These are phyloP conservation scores for Cyclotella baltica DNA, from an alignment of 108 stramenopile species.

Conservation along the genomic window DNA sequence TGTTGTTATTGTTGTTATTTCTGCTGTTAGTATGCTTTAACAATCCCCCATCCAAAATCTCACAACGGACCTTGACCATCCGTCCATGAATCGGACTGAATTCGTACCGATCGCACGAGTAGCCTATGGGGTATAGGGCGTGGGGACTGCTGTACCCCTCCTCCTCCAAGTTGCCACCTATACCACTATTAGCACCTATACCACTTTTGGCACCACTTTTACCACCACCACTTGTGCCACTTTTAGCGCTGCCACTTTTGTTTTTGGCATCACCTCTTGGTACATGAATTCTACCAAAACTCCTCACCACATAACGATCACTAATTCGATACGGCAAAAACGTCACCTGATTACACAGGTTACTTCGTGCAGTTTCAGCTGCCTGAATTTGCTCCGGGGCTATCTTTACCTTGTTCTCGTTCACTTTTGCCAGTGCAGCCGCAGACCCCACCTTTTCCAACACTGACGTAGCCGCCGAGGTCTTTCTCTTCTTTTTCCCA, in stretches of 20 bases:
- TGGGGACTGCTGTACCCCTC: conserved; percentile 60
- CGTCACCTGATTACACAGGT: conserved; percentile 61
- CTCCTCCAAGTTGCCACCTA: conserved; percentile 1
- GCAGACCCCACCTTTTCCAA: conserved; percentile 23
- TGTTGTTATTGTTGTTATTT: conserved; percentile 9
- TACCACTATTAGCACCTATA: too few species aligned
- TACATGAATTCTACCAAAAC: conserved; percentile 69
- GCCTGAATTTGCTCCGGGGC: conserved; percentile 64
- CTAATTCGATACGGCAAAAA: conserved; percentile 60
- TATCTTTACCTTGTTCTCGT: too few species aligned
- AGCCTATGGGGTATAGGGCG: conserved; percentile 80
- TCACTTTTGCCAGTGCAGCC: conserved; percentile 1
- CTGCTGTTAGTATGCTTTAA: conserved; percentile 25
- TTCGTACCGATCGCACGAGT: conserved; percentile 85
- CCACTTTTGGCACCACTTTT: too few species aligned
- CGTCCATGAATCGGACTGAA: conserved; percentile 84
- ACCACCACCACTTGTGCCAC: too few species aligned
- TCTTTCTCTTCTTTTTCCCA: conserved; percentile 47
- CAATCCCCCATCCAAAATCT: conserved; percentile 76
- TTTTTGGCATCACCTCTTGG: neutral
- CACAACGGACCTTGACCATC: conserved; percentile 77
- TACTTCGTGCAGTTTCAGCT: conserved; percentile 60
- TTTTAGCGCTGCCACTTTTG: neutral
- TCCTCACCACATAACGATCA: conserved; percentile 64
- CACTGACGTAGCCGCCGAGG: conserved; percentile 14